A percentile compares a stretch with the other conserved stretches of the same genome.
phyloP scores from a whole-genome alignment of 1,284 basidiomycete species.

The Neolentinus lepideus region DNA sequence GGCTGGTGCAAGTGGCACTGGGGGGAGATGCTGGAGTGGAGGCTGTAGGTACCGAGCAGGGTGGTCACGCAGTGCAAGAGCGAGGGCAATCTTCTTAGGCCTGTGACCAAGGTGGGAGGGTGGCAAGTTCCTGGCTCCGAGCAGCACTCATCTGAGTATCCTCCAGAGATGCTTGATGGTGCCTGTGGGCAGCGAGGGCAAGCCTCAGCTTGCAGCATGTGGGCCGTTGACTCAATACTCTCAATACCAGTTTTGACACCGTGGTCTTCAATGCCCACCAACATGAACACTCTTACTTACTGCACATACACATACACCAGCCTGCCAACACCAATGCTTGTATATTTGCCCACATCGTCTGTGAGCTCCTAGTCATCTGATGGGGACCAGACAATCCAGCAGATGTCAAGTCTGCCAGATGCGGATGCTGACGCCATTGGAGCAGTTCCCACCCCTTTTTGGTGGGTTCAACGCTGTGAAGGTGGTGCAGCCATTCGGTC shows the following conservation, averaged over 20 bases:
- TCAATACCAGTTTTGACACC: neutral
- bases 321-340: neutral
- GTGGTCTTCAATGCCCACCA: neutral
- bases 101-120: neutral
- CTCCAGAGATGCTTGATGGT: neutral
- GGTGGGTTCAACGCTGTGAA: neutral
- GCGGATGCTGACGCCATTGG: neutral
- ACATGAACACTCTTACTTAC: neutral
- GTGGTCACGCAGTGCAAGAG: neutral
- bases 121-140: neutral
- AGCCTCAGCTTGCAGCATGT: neutral
- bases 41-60: slow-evolving; percentile 43
- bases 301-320: neutral
- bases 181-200: neutral
- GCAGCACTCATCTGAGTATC: neutral
- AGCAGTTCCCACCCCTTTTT: neutral
- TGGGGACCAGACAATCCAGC: neutral
- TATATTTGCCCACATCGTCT: neutral
- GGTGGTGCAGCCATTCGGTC: neutral
- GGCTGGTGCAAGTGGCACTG: slow-evolving; percentile 75
- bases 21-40: slow-evolving; percentile 74
- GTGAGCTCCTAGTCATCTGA: neutral
- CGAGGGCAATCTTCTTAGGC: neutral
- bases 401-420: neutral
- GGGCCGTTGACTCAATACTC: neutral